Conservation (phyloP, 495 filamentous ascomycete species). For the Hypoxylon fuscum region DNA sequence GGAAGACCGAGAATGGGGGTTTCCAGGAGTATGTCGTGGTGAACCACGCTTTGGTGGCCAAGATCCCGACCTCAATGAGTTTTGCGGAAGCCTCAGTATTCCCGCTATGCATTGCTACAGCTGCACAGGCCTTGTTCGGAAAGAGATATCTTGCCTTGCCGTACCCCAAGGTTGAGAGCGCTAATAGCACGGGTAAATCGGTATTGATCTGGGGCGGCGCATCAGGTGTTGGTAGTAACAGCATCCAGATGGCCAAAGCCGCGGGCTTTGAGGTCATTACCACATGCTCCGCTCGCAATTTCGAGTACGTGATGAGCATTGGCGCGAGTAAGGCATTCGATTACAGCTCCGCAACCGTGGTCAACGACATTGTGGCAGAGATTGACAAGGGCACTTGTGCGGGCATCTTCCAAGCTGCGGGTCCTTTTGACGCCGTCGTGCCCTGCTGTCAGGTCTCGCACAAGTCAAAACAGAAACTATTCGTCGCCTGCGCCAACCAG, state of each 20-base stretch:
- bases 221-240: conserved; percentile 65
- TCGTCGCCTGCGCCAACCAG: conserved; percentile 24
- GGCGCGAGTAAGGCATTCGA: conserved; percentile 45
- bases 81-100: conserved; percentile 56
- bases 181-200: conserved; percentile 43
- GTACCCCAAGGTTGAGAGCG: conserved; percentile 24
- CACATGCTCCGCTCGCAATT: conserved; percentile 63
- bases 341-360: conserved; percentile 50
- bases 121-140: conserved; percentile 54
- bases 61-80: conserved; percentile 52
- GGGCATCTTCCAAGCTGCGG: conserved; percentile 36
- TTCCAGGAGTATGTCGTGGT: conserved; percentile 49
- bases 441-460: conserved; percentile 25
- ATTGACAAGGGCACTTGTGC: conserved; percentile 24
- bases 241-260: conserved; percentile 67
- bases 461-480: conserved; percentile 27
- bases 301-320: conserved; percentile 30
- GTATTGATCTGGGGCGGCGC: conserved; percentile 66
- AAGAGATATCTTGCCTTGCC: conserved; percentile 45
- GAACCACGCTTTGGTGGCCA: conserved; percentile 36
- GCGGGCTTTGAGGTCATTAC: conserved; percentile 68
- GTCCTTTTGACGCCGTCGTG: conserved; percentile 10
- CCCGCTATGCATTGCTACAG: conserved; percentile 58
- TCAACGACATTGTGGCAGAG: conserved; percentile 40
- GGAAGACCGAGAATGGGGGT: conserved; percentile 18